A percentile compares a stretch with the other conserved stretches of the same genome.
phyloP scores from a whole-genome alignment of 257 asterid genomes.

The Solanum lignicaule region DNA sequence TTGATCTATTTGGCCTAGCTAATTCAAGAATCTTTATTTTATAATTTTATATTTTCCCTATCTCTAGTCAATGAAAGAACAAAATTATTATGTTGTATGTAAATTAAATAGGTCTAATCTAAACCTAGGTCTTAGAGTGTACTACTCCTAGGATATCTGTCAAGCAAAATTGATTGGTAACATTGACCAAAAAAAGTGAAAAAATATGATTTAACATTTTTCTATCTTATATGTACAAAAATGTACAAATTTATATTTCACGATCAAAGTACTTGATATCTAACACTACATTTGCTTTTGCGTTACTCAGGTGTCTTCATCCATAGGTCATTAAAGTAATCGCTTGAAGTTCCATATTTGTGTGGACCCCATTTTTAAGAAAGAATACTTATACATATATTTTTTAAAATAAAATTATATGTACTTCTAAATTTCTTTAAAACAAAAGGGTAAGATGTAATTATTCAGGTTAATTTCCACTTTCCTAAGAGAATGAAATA shows the following conservation, averaged over 20 bases:
- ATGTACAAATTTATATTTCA: no score
- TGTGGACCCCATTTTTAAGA: no score
- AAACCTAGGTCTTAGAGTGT: not conserved
- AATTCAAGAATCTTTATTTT: not conserved
- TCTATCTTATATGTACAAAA: no score
- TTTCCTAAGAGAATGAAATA: no score
- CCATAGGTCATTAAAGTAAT: rapidly evolving
- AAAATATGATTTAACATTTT: not conserved
- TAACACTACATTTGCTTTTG: not conserved
- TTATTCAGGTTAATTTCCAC: not conserved
- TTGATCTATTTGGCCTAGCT: not conserved
- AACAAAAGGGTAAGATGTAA: not conserved
- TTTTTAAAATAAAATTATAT: no score
- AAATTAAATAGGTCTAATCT: not conserved
- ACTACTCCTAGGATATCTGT: not conserved
- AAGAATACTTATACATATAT: no score
- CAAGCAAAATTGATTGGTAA: not conserved
- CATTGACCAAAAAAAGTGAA: not conserved
- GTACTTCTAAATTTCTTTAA: no score
- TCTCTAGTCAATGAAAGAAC: not conserved
- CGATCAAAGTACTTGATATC: rapidly evolving
- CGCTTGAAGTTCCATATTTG: rapidly evolving
- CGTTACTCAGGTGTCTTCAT: no score
- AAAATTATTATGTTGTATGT: not conserved
- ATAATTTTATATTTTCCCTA: not conserved